Percentiles rank a stretch among this genome's conserved stretches.
Evolutionary conservation across 2,329 filamentous ascomycete genomes (phyloP).

Genomic region (Beauveria medogensis): DNA sequence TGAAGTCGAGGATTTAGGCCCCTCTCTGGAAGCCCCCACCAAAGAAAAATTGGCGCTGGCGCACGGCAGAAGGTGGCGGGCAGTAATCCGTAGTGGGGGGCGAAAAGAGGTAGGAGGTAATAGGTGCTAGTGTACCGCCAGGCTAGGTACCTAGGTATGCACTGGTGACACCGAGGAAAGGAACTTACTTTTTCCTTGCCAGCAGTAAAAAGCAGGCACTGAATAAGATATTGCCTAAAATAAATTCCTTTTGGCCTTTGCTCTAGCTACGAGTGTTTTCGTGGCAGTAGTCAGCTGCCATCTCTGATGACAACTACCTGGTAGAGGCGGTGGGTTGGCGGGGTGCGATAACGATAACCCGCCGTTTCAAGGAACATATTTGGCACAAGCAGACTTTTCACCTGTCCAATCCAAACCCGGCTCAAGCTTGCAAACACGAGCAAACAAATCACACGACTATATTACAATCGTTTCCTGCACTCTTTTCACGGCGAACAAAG

Average conservation of each 20-base stretch:
- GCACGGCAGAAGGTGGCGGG: neutral
- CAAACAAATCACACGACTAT: neutral
- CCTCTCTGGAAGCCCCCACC: constrained; percentile 9
- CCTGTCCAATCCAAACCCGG: neutral
- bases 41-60: constrained; percentile 10
- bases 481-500: neutral
- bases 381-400: neutral
- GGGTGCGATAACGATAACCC: constrained; percentile 34
- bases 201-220: neutral
- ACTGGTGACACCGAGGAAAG: neutral
- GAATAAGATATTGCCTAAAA: neutral
- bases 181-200: neutral
- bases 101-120: too few relatives aligned
- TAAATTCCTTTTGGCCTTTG: too few relatives aligned
- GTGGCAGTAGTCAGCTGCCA: neutral
- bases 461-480: too few relatives aligned
- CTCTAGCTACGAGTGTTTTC: neutral
- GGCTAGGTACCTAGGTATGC: neutral
- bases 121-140: too few relatives aligned
- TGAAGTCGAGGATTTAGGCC: constrained; percentile 7
- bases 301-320: too few relatives aligned
- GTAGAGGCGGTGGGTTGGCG: constrained; percentile 17
- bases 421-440: neutral
- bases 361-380: constrained; percentile 6
- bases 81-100: neutral